Percentiles rank a stretch among this genome's conserved stretches.
These are phyloP conservation scores for Citrus inodora DNA, from an alignment of 345 rosid genomes.

Conservation along the genomic window DNA sequence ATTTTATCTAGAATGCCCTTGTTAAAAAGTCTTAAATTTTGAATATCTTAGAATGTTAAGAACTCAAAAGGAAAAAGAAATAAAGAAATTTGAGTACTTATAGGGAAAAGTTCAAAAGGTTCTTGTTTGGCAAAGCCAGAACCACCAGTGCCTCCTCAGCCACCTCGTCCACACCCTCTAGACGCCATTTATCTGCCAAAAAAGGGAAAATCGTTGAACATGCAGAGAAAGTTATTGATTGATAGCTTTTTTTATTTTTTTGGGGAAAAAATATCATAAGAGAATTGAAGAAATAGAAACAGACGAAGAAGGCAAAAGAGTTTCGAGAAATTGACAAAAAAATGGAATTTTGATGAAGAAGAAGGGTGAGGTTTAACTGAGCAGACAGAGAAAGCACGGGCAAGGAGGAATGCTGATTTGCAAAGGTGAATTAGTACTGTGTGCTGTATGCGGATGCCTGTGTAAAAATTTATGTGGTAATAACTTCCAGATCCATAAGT, in stretches of 20 bases:
- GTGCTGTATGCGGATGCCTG: too few species aligned
- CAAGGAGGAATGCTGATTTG: too few species aligned
- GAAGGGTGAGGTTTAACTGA: too few species aligned
- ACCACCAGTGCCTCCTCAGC: slow-evolving; percentile 29
- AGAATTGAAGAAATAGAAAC: too few species aligned
- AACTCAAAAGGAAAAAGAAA: neutral
- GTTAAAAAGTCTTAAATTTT: neutral
- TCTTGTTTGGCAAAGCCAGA: slow-evolving; percentile 25
- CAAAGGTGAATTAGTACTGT: too few species aligned
- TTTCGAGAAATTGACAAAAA: neutral
- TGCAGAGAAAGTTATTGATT: neutral
- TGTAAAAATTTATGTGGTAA: too few species aligned
- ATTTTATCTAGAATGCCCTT: neutral
- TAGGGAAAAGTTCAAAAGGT: slow-evolving; percentile 52
- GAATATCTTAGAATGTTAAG: neutral
- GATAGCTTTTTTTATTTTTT: neutral
- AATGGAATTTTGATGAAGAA: neutral
- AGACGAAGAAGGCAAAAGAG: neutral
- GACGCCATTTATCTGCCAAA: slow-evolving; percentile 32
- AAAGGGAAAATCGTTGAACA: neutral
- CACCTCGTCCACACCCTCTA: slow-evolving; percentile 39
- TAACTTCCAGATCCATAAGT: too few species aligned
- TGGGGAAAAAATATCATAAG: too few species aligned
- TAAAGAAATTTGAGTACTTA: slow-evolving; percentile 11
- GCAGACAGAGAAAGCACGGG: too few species aligned